Conservation (phyloP, 345 rosid genomes). For the Sapria himalayana region DNA sequence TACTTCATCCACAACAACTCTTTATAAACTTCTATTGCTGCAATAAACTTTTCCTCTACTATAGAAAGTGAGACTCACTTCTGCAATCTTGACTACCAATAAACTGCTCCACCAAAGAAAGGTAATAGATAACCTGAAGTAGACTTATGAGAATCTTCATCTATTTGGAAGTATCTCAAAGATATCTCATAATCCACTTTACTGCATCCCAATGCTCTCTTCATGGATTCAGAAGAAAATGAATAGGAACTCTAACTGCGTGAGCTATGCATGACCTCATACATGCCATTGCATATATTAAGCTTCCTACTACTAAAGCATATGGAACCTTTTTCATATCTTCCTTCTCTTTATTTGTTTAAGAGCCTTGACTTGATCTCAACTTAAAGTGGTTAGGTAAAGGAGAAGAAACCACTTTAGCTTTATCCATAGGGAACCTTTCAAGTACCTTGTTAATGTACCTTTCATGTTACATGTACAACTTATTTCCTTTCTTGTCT, state of each 20-base stretch:
- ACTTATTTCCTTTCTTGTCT: background rate
- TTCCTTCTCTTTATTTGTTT: background rate
- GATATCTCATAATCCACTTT: background rate
- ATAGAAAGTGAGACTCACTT: background rate
- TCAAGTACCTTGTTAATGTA: background rate
- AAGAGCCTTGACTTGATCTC: background rate
- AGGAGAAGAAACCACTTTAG: background rate
- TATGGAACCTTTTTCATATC: no score
- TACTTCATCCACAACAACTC: conserved; percentile 2
- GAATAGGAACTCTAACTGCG: background rate
- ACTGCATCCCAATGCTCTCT: background rate
- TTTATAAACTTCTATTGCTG: background rate
- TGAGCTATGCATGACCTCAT: background rate
- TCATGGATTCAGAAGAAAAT: background rate
- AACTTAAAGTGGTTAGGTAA: background rate
- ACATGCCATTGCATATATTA: conserved; percentile 1
- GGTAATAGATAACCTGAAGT: background rate
- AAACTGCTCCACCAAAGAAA: background rate
- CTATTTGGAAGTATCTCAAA: background rate
- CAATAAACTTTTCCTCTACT: background rate
- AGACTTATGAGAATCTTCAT: background rate
- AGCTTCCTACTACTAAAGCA: no score
- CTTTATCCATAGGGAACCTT: background rate
- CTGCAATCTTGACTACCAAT: background rate
- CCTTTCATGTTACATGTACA: background rate